phyloP scores from a whole-genome alignment of 192 early-diverging fungal genomes.

The Gamsiella multidivaricata region DNA sequence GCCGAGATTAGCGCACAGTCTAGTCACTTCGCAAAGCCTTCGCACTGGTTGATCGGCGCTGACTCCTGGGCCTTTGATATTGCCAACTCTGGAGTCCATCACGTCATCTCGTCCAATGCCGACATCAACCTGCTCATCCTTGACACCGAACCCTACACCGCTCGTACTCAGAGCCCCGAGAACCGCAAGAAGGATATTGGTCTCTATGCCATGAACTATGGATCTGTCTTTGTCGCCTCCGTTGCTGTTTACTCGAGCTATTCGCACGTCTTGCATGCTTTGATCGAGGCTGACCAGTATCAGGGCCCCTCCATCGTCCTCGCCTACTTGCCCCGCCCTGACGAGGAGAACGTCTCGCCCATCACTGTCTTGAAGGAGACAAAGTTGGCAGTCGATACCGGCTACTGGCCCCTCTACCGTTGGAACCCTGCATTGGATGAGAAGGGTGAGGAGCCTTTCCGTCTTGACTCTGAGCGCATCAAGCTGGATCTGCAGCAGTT shows the following conservation, averaged over 20 bases:
- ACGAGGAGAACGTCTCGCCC: constrained; percentile 64
- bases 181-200: constrained; percentile 94
- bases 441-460: constrained; percentile 71
- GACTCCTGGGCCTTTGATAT: constrained; percentile 90
- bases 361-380: constrained; percentile 87
- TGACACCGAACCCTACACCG: constrained; percentile 85
- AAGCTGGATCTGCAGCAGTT: constrained; percentile 83
- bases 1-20: constrained; percentile 54
- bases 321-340: constrained; percentile 80
- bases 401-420: constrained; percentile 95
- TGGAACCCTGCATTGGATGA: constrained; percentile 83
- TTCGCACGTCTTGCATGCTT: constrained; percentile 87
- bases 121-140: constrained; percentile 93
- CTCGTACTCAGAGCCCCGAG: constrained; percentile 61
- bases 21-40: constrained; percentile 66
- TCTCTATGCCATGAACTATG: constrained; percentile 96
- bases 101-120: constrained; percentile 83
- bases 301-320: constrained; percentile 91
- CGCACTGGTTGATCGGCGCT: constrained; percentile 91
- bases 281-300: constrained; percentile 91
- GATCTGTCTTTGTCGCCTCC: constrained; percentile 89
- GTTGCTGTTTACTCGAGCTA: constrained; percentile 89
- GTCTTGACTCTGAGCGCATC: constrained; percentile 82
- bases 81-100: constrained; percentile 90
- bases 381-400: constrained; percentile 89